Evolutionary conservation across 768 basidiomycete species (phyloP).

Genomic region (Lentinula lateritia): DNA sequence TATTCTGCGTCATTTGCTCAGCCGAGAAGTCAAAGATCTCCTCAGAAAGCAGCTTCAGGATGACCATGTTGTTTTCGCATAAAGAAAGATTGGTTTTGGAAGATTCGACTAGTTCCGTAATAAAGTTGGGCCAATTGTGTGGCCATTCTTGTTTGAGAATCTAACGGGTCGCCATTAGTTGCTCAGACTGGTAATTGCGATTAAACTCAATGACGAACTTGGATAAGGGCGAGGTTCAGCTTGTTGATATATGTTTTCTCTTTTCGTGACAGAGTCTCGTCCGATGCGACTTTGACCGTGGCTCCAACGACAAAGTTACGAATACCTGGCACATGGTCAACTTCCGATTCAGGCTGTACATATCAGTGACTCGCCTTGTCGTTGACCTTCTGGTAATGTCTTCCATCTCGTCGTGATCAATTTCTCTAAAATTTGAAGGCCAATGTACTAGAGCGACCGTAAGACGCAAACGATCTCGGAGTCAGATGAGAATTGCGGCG

Average conservation of each 20-base stretch:
- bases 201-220: constrained; percentile 43
- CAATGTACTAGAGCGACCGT: constrained; percentile 69
- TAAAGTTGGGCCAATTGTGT: constrained; percentile 97
- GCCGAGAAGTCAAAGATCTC: constrained; percentile 99
- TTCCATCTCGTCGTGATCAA: constrained; percentile 95
- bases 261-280: constrained; percentile 81
- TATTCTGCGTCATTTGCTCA: constrained; percentile 97
- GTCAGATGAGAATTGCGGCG: not conserved
- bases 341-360: not conserved
- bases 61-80: constrained; percentile 99
- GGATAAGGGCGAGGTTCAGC: constrained; percentile 92
- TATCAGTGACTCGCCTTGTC: constrained; percentile 55
- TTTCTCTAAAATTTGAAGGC: constrained; percentile 94
- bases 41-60: constrained; percentile 93
- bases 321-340: constrained; percentile 53
- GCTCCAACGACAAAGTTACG: constrained; percentile 94
- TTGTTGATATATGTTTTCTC: constrained; percentile 96
- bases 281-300: constrained; percentile 89
- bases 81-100: constrained; percentile 94
- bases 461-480: constrained; percentile 4
- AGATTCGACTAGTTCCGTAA: constrained; percentile 93
- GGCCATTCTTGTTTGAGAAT: constrained; percentile 99
- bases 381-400: constrained; percentile 88
- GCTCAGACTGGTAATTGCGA: not conserved
- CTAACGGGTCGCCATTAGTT: constrained; percentile 31